phyloP scores from a whole-genome alignment of 371 early-diverging fungal genomes.

The Mortierella sp. region DNA sequence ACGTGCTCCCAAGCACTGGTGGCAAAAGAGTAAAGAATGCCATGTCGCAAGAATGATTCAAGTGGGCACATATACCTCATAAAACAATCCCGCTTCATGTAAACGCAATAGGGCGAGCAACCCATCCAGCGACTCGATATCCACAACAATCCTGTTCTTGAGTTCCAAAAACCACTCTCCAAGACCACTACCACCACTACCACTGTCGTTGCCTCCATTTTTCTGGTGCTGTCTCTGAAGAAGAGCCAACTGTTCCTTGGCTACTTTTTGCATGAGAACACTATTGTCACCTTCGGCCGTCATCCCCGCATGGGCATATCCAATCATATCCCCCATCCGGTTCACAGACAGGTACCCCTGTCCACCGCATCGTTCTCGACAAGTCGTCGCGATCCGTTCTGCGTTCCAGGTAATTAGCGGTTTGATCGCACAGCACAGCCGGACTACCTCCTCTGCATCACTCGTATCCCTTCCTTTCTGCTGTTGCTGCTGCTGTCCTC shows the following conservation, averaged over 20 bases:
- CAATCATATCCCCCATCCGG: slow-evolving; percentile 62
- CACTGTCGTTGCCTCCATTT: background rate
- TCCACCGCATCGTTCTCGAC: slow-evolving; percentile 79
- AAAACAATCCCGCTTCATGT: slow-evolving; percentile 61
- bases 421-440: slow-evolving; percentile 79
- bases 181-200: slow-evolving; percentile 57
- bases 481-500: background rate
- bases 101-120: slow-evolving; percentile 61
- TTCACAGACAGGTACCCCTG: slow-evolving; percentile 75
- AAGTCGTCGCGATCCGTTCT: slow-evolving; percentile 70
- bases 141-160: slow-evolving; percentile 55
- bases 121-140: slow-evolving; percentile 50
- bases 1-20: too few species aligned
- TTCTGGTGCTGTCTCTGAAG: slow-evolving; percentile 11
- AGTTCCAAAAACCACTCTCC: slow-evolving; percentile 12
- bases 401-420: slow-evolving; percentile 76
- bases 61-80: slow-evolving; percentile 46
- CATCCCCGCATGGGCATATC: slow-evolving; percentile 59
- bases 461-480: slow-evolving; percentile 15
- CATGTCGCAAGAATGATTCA: too few species aligned
- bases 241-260: slow-evolving; percentile 22
- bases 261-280: slow-evolving; percentile 51
- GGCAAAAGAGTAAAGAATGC: too few species aligned
- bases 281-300: slow-evolving; percentile 56
- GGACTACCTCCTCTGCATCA: slow-evolving; percentile 66